These are phyloP conservation scores for Lathyrus sativus DNA, from an alignment of 306 rosid genomes.

Conservation along the genomic window DNA sequence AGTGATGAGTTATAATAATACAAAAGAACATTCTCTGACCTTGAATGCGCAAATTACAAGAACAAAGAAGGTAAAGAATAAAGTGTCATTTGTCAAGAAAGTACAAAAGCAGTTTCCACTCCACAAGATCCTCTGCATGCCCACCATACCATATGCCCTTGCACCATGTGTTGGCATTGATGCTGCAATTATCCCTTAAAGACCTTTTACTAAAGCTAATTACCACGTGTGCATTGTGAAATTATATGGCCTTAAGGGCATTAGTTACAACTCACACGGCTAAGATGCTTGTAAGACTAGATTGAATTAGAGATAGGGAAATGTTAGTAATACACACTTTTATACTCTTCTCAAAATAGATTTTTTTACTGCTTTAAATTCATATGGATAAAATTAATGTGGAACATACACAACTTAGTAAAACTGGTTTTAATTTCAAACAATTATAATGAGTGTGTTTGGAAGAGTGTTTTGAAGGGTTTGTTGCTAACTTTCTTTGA, in stretches of 20 bases:
- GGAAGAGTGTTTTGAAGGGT: neutral
- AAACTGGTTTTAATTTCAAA: neutral
- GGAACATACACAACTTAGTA: neutral
- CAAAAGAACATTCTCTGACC: conserved; percentile 56
- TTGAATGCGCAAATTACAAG: conserved; percentile 42
- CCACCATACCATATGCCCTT: conserved; percentile 25
- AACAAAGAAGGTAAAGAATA: conserved; percentile 41
- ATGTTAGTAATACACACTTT: neutral
- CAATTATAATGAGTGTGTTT: neutral
- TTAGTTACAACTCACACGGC: conserved; percentile 17
- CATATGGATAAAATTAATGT: neutral
- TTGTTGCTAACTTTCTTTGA: neutral
- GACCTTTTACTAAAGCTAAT: conserved; percentile 26
- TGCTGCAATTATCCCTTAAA: conserved; percentile 34
- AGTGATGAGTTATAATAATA: conserved; percentile 45
- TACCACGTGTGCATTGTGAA: conserved; percentile 31
- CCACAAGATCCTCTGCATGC: conserved; percentile 40
- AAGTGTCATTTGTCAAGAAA: conserved; percentile 46
- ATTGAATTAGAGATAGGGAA: conserved; percentile 17
- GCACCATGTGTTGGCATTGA: conserved; percentile 42
- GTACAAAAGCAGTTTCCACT: conserved; percentile 47
- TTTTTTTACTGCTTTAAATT: neutral
- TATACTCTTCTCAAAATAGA: neutral
- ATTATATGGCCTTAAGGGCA: neutral
- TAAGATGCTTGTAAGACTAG: conserved; percentile 28